Evolutionary conservation across 257 asterid species (phyloP).

Genomic region (Fraxinus cuspidata): DNA sequence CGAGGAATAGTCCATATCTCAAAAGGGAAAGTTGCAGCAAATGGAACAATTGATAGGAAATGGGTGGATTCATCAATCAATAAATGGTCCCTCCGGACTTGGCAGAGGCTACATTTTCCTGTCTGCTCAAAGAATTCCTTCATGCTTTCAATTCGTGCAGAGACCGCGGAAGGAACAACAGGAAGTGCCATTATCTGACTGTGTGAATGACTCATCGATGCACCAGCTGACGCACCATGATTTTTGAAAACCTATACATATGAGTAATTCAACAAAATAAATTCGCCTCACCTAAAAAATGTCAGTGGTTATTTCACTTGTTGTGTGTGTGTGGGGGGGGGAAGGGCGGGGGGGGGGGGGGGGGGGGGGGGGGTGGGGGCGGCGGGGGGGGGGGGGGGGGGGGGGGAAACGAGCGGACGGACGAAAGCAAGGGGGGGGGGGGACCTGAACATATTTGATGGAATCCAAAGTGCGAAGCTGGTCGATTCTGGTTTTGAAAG

Average conservation of each 20-base stretch:
- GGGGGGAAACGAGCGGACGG: no score
- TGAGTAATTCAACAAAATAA: not conserved
- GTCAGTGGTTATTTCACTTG: not conserved
- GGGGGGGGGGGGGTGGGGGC: no score
- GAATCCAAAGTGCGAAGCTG: slow-evolving; percentile 56
- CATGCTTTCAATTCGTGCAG: slow-evolving; percentile 68
- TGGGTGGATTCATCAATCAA: slow-evolving; percentile 60
- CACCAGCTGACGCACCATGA: slow-evolving; percentile 99
- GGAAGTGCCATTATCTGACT: slow-evolving; percentile 95
- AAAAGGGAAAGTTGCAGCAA: slow-evolving; percentile 78
- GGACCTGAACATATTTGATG: slow-evolving; percentile 81
- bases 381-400: no score
- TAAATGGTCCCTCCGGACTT: slow-evolving; percentile 43
- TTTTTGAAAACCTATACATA: slow-evolving; percentile 79
- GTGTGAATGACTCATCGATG: slow-evolving; percentile 95
- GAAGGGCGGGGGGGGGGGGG: no score
- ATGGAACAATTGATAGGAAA: slow-evolving; percentile 75
- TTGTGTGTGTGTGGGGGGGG: no score
- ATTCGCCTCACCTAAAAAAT: not conserved
- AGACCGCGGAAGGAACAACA: slow-evolving; percentile 67
- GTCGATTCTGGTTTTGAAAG: slow-evolving; percentile 65
- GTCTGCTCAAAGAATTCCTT: slow-evolving; percentile 61
- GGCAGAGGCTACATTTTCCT: slow-evolving; percentile 79
- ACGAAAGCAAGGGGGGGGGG: no score
- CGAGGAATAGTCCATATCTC: slow-evolving; percentile 93